A percentile compares a stretch with the other conserved stretches of the same genome.
Evolutionary conservation across 352 stramenopile species (phyloP).

Genomic region (Plasmopara viticola): DNA sequence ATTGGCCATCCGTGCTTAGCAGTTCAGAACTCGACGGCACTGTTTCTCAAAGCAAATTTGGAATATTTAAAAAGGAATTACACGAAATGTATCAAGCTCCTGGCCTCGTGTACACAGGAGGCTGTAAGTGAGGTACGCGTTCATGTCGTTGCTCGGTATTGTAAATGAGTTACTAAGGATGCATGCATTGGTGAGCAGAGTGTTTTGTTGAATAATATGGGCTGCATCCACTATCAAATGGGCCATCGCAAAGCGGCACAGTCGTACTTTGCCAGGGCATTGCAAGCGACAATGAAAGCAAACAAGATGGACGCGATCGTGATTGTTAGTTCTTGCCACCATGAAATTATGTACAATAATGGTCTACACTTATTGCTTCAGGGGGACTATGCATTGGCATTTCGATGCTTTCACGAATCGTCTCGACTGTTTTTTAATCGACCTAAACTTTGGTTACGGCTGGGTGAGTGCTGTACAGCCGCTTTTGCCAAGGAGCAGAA

Average conservation of each 20-base stretch:
- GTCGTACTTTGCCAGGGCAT: conserved; percentile 86
- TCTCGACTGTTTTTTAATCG: conserved; percentile 88
- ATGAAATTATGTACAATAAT: conserved; percentile 91
- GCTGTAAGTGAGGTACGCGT: conserved; percentile 65
- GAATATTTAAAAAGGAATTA: conserved; percentile 93
- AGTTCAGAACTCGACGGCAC: conserved; percentile 84
- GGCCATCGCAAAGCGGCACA: conserved; percentile 85
- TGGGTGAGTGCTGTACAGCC: conserved; percentile 88
- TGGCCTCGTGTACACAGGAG: conserved; percentile 83
- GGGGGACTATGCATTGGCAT: conserved; percentile 73
- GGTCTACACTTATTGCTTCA: conserved; percentile 84
- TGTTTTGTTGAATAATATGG: conserved; percentile 88
- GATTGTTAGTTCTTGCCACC: conserved; percentile 69
- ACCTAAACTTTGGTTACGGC: conserved; percentile 88
- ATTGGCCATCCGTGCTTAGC: conserved; percentile 70
- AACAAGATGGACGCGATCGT: conserved; percentile 49
- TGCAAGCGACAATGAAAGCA: conserved; percentile 57
- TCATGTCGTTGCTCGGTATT: not conserved
- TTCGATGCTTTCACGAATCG: conserved; percentile 86
- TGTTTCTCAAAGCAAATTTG: conserved; percentile 91
- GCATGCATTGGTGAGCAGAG: conserved; percentile 30
- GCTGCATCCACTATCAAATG: conserved; percentile 90
- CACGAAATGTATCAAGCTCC: conserved; percentile 92
- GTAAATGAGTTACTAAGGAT: not conserved
- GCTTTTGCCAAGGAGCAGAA: conserved; percentile 76